Base-by-base conservation (phyloP, 2,329 filamentous ascomycete species). In the Penicillium sp. region DNA sequence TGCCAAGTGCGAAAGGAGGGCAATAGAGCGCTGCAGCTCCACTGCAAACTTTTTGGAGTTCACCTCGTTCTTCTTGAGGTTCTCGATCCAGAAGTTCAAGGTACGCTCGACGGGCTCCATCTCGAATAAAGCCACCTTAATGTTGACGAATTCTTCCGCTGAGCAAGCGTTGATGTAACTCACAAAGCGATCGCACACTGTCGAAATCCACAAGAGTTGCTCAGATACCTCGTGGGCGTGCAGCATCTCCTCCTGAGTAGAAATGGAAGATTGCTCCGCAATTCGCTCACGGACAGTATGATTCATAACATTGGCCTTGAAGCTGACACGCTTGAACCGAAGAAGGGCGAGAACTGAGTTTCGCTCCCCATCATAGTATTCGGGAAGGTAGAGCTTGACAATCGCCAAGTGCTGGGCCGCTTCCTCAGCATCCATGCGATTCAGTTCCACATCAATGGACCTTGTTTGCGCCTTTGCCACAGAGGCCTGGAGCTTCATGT, bases 401-500 rank as follows among this genome's bases (percentile, higher is more conserved):
- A 99, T 96, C 17, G 88, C 86, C 31, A 99, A 83, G 70, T 98
- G 93, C 72, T 97, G 90, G 41, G 88, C 84, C 2, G 92, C 91
- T 78, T 98, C 92, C 68, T 96, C 89, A 0, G 93, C 92, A 68
- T 96, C 92, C 71, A 98, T 85, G 58, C 90, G 89, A 55, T 90
- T 86, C 58, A 98, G 81, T 74, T 98, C 93, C 34, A 97, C 83
- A 66, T 97, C 93, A 63, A 99, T 96, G 0, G 92, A 92, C 80
- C 96, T 98, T 70, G 91, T 88, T 74, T 96, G 94, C 2, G 94
- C 90, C 80, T 96, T 96, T 42, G 92, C 86, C 11, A 92, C 92
- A 12, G 92, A 96, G 57, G 90, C 86, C 71, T 96, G 94, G 45
- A 99, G 84, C 78, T 96, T 96, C 84, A 94, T 86, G 76, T 98